Conservation (phyloP, 176 grass and related monocot genomes). For the Oryza glumipatula region DNA sequence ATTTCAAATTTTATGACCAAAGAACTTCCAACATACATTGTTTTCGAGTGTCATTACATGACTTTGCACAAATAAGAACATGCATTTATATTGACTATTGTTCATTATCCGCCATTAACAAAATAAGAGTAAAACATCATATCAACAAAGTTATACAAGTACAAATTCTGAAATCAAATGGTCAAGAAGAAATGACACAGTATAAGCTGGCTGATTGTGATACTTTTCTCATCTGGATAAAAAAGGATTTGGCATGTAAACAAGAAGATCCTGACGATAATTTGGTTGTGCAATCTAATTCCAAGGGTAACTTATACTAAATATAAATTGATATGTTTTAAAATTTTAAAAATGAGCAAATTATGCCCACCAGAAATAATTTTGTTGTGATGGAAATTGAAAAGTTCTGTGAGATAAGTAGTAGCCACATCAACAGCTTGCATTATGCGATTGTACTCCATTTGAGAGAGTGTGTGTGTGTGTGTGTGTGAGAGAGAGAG, state of each 20-base stretch:
- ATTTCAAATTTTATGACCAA: conserved; percentile 36
- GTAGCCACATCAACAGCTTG: conserved; percentile 25
- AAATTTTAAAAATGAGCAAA: not conserved
- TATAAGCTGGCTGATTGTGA: not conserved
- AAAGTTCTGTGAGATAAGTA: not conserved
- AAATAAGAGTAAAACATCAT: conserved; percentile 4
- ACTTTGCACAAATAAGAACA: not conserved
- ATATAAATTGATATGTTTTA: not conserved
- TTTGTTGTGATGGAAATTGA: conserved; percentile 2
- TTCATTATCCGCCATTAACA: not conserved
- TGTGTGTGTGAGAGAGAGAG: not conserved
- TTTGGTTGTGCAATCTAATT: conserved; percentile 15
- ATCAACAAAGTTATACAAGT: not conserved
- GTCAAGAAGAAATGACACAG: not conserved
- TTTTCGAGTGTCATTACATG: conserved; percentile 1
- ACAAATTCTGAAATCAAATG: conserved; percentile 11
- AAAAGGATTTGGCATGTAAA: not conserved
- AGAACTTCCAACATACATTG: conserved; percentile 8
- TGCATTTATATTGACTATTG: not conserved
- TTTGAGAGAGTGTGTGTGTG: not conserved
- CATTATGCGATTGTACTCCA: not conserved
- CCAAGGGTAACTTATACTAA: not conserved
- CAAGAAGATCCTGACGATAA: not conserved
- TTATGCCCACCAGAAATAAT: conserved; percentile 8
- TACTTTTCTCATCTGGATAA: not conserved